These are phyloP conservation scores for Fusarium xyrophilum DNA, from an alignment of 2,329 filamentous ascomycete species.

Conservation along the genomic window DNA sequence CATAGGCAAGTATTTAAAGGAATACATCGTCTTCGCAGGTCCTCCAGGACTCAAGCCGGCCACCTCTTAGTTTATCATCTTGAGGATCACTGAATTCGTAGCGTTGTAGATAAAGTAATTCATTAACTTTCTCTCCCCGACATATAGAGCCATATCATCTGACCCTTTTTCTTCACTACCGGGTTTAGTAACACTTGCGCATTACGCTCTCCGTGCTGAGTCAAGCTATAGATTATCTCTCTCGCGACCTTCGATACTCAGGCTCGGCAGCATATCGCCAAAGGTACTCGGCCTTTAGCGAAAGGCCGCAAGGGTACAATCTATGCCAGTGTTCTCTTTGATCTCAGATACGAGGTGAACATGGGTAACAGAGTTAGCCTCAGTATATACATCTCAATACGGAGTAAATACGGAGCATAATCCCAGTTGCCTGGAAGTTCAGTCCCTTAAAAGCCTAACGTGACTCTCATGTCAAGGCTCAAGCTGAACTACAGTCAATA, in stretches of 20 bases:
- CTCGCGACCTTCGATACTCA: too few relatives aligned
- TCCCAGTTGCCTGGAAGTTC: not conserved
- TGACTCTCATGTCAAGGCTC: not conserved
- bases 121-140: not conserved
- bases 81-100: rapidly evolving
- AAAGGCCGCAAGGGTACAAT: not conserved
- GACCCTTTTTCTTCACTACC: too few relatives aligned
- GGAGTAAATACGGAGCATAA: too few relatives aligned
- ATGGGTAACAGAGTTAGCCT: not conserved
- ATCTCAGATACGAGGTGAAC: too few relatives aligned
- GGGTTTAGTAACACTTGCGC: not conserved
- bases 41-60: too few relatives aligned
- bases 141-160: not conserved
- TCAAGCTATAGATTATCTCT: too few relatives aligned
- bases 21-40: not conserved
- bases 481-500: not conserved
- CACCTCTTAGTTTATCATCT: too few relatives aligned
- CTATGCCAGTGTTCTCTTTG: rapidly evolving
- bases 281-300: too few relatives aligned
- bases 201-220: too few relatives aligned
- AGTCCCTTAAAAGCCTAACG: rapidly evolving
- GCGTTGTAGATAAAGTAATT: too few relatives aligned
- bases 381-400: too few relatives aligned
- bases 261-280: too few relatives aligned
- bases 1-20: rapidly evolving